Base-by-base conservation (phyloP, 2,329 filamentous ascomycete species). In the Sporothrix sp. region DNA sequence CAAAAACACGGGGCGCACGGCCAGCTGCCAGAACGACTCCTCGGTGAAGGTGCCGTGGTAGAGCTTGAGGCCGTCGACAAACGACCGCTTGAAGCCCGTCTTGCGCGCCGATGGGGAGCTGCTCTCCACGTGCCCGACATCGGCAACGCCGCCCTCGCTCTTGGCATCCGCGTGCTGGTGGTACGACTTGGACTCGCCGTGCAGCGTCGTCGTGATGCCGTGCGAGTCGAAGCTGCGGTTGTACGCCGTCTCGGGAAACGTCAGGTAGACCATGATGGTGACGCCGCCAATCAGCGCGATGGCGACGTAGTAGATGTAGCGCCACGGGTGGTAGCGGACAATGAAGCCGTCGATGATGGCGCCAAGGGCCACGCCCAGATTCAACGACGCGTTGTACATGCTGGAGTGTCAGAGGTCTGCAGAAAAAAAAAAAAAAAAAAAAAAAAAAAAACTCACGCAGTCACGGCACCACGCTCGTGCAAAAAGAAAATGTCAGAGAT, bases 401-500 rank as follows among this genome's bases (percentile, higher is more conserved):
- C 54, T 56, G 21, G n/a, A n/a, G n/a, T n/a, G n/a, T n/a, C n/a
- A n/a, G n/a, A n/a, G n/a, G n/a, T n/a, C n/a, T n/a, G n/a, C n/a
- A n/a, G n/a, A n/a, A n/a, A n/a, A n/a, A n/a, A n/a, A n/a, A n/a
- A n/a, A n/a, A n/a, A n/a, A n/a, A n/a, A n/a, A n/a, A n/a, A n/a
- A n/a, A n/a, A n/a, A n/a, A n/a, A n/a, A n/a, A n/a, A n/a, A n/a
- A 56, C 52, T 30, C 11, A 54, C 52, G 72, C 69, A 71, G 76
- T 78, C 36, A 74, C 63, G 2, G 66, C 62, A 1, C 74, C 75
- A 47, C 76, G 66, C 57, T 80, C 72, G 53, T 80, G 75, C 14
- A 79, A 62, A 58, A 77, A 79, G 61, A 78, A 79, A 27, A 78
- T 61, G 54, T 79, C 76, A 3, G 73, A 65, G 40, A 78, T 75